These are phyloP conservation scores for Marchantia polymorpha DNA, from an alignment of 225 moss, liverwort and hornwort species.

Conservation along the genomic window DNA sequence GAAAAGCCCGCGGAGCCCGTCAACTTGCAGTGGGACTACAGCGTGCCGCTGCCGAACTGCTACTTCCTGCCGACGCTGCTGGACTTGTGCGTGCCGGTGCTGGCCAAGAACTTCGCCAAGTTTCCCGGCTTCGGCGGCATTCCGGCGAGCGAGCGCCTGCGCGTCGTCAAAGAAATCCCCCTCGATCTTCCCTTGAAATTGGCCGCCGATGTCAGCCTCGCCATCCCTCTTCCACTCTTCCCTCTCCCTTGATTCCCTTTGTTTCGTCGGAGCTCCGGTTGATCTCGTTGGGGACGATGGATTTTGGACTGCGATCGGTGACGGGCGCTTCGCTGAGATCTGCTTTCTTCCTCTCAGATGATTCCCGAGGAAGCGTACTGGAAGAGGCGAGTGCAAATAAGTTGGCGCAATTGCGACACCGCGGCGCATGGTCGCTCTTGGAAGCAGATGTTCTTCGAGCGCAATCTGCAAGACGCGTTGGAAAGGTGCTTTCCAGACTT, in stretches of 20 bases:
- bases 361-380: conserved; percentile 80
- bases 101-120: conserved; percentile 54
- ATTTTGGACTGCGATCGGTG: not conserved
- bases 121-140: conserved; percentile 62
- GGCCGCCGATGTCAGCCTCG: conserved; percentile 63
- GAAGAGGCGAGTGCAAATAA: conserved; percentile 65
- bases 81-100: conserved; percentile 69
- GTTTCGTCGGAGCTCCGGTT: too few species aligned
- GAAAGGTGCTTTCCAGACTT: conserved; percentile 50
- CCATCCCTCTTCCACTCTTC: not conserved
- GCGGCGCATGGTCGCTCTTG: conserved; percentile 76
- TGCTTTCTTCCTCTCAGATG: conserved; percentile 32
- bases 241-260: too few species aligned
- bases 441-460: conserved; percentile 91
- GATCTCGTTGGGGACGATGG: not conserved
- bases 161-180: conserved; percentile 54
- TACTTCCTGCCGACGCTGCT: conserved; percentile 66
- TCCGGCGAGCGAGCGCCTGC: conserved; percentile 39
- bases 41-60: conserved; percentile 38
- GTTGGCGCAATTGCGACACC: conserved; percentile 70
- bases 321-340: not conserved
- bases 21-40: conserved; percentile 30
- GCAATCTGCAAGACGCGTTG: conserved; percentile 59
- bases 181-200: conserved; percentile 67
- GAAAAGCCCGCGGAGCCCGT: not conserved